Evolutionary conservation across 2,329 filamentous ascomycete species (phyloP).

Genomic region (Scolecobasidium constrictum): DNA sequence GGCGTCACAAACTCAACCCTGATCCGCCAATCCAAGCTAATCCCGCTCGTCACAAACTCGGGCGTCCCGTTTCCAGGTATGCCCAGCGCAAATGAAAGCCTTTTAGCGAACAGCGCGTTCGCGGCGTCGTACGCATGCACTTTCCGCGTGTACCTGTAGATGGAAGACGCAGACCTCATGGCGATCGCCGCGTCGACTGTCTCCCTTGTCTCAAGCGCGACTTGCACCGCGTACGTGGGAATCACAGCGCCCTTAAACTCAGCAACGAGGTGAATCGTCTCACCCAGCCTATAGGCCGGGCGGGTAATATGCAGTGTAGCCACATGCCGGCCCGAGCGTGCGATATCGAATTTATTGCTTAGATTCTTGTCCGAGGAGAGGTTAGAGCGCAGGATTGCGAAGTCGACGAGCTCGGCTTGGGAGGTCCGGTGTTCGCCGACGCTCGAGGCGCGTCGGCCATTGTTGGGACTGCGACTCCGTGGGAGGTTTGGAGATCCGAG

Average conservation of each 20-base stretch:
- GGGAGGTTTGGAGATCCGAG: conserved; percentile 32
- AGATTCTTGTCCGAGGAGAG: not conserved
- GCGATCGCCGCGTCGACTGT: conserved; percentile 71
- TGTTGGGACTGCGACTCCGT: not conserved
- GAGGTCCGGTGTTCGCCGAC: conserved; percentile 48
- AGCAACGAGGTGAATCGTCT: conserved; percentile 71
- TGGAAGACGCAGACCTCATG: conserved; percentile 72
- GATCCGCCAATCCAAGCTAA: conserved; percentile 80
- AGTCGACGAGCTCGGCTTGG: conserved; percentile 77
- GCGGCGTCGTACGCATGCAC: conserved; percentile 70
- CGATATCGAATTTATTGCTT: conserved; percentile 73
- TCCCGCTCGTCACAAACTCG: conserved; percentile 81
- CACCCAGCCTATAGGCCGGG: conserved; percentile 79
- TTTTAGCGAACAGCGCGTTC: conserved; percentile 68
- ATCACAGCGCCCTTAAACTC: conserved; percentile 64
- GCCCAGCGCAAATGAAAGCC: conserved; percentile 69
- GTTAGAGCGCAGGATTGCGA: conserved; percentile 72
- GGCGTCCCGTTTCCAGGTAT: conserved; percentile 79
- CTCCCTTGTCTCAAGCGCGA: conserved; percentile 78
- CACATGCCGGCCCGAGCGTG: conserved; percentile 82
- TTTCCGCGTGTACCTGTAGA: conserved; percentile 76
- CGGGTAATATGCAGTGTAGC: conserved; percentile 82
- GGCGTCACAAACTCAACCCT: conserved; percentile 88
- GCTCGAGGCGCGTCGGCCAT: conserved; percentile 31
- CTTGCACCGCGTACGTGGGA: conserved; percentile 75